These are phyloP conservation scores for Morella rubra DNA, from an alignment of 306 rosid species.

Conservation along the genomic window DNA sequence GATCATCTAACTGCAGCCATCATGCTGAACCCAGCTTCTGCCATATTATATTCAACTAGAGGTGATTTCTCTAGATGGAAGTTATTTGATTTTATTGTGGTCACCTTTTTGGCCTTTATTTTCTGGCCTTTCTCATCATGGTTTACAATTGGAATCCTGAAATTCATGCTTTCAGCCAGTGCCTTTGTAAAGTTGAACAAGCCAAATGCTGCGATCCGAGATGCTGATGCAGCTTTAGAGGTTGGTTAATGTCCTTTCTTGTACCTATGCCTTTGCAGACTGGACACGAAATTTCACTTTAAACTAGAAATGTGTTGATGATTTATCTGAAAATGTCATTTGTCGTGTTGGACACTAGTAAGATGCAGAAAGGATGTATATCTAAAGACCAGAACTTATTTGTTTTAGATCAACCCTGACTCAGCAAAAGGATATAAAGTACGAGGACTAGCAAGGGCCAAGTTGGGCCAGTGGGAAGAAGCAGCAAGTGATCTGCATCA, in stretches of 20 bases:
- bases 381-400: slow-evolving; percentile 6
- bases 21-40: slow-evolving; percentile 70
- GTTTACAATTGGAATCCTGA: slow-evolving; percentile 6
- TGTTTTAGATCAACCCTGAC: slow-evolving; percentile 72
- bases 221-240: slow-evolving; percentile 82
- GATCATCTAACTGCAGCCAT: slow-evolving; percentile 72
- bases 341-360: neutral
- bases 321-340: neutral
- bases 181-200: slow-evolving; percentile 63
- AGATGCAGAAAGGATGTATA: slow-evolving; percentile 6
- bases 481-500: slow-evolving; percentile 68
- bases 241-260: slow-evolving; percentile 28
- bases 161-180: slow-evolving; percentile 56
- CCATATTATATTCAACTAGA: slow-evolving; percentile 80
- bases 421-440: slow-evolving; percentile 83
- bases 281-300: neutral
- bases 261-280: slow-evolving; percentile 12
- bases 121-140: slow-evolving; percentile 9
- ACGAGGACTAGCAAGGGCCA: slow-evolving; percentile 75
- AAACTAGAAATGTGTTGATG: neutral
- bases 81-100: neutral
- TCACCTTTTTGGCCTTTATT: neutral
- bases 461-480: slow-evolving; percentile 78
- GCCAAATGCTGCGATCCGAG: slow-evolving; percentile 83
- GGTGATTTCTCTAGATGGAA: slow-evolving; percentile 34